phyloP scores from a whole-genome alignment of 306 rosid genomes.

The Acacia melanoxylon region DNA sequence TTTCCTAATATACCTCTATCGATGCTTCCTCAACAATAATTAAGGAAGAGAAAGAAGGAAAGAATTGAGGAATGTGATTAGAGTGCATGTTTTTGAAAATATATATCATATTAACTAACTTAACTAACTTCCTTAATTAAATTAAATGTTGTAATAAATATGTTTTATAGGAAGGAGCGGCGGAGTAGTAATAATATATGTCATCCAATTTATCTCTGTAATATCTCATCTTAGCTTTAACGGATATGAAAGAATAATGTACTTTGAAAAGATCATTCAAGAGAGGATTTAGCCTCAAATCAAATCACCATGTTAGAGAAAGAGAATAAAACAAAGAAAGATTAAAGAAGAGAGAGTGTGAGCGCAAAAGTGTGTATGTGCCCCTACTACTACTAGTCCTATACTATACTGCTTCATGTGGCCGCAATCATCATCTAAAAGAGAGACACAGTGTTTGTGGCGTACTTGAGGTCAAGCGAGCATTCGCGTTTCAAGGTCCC shows the following conservation, averaged over 20 bases:
- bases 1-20: no score
- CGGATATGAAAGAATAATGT: background rate
- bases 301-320: background rate
- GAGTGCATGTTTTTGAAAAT: no score
- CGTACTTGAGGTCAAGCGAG: constrained; percentile 73
- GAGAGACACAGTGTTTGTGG: constrained; percentile 51
- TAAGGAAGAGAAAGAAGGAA: no score
- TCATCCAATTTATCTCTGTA: background rate
- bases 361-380: constrained; percentile 26
- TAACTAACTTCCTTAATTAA: no score
- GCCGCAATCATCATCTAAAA: constrained; percentile 81
- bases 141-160: no score
- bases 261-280: background rate
- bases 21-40: no score
- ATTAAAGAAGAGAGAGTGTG: background rate
- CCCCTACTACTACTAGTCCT: constrained; percentile 2
- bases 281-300: background rate
- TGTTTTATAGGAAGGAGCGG: no score
- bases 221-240: background rate
- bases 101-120: no score
- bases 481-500: constrained; percentile 60
- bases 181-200: no score
- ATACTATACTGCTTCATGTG: constrained; percentile 34
- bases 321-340: background rate
- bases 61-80: no score